Evolutionary conservation across 2,329 filamentous ascomycete genomes (phyloP).

Genomic region (Amauroascus niger): DNA sequence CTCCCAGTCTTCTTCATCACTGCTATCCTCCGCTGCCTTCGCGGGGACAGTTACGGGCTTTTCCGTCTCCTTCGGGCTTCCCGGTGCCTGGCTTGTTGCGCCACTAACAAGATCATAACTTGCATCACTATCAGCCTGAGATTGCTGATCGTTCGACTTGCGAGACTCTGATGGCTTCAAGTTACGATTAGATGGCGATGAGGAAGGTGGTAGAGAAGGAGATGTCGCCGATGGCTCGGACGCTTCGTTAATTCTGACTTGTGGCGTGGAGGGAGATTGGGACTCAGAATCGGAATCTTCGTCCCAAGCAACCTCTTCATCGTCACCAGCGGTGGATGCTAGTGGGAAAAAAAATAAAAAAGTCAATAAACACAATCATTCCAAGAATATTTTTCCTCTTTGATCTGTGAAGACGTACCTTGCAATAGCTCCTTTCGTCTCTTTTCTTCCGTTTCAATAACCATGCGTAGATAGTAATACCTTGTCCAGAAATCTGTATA

Average conservation of each 20-base stretch:
- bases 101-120: conserved; percentile 92
- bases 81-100: conserved; percentile 65
- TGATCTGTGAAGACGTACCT: conserved; percentile 47
- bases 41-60: conserved; percentile 35
- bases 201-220: conserved; percentile 23
- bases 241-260: conserved; percentile 32
- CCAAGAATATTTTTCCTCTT: background rate
- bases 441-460: conserved; percentile 86
- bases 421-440: conserved; percentile 81
- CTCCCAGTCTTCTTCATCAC: conserved; percentile 70
- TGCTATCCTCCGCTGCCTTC: conserved; percentile 48
- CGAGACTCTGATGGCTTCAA: conserved; percentile 58
- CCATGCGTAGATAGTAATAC: conserved; percentile 89
- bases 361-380: background rate
- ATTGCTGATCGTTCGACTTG: conserved; percentile 75
- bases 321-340: conserved; percentile 42
- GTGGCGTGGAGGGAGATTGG: conserved; percentile 35
- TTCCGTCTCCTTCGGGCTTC: conserved; percentile 49
- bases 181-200: conserved; percentile 32
- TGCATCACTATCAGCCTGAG: conserved; percentile 82
- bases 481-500: conserved; percentile 87
- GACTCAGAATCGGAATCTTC: conserved; percentile 60
- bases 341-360: too few species aligned
- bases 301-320: conserved; percentile 59
- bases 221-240: conserved; percentile 21